Percentiles rank a stretch among this genome's conserved stretches.
Evolutionary conservation across 2,329 filamentous ascomycete species (phyloP).

Genomic region (Chaetomiaceae sp.): DNA sequence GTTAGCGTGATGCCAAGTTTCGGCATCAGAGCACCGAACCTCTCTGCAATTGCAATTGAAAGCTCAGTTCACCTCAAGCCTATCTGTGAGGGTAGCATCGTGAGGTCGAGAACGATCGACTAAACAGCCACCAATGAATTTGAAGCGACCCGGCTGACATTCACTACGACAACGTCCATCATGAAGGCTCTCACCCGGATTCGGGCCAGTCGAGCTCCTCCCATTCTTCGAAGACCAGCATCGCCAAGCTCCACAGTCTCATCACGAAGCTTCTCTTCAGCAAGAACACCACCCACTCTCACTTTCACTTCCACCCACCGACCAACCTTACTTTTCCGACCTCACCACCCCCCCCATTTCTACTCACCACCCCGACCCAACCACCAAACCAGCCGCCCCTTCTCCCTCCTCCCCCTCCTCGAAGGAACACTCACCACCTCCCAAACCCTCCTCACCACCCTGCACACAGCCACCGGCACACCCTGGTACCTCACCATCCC

Average conservation of each 20-base stretch:
- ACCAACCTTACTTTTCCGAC: not conserved
- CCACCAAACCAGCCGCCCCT: slow-evolving; percentile 13
- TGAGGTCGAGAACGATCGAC: no score
- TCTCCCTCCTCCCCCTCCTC: slow-evolving; percentile 31
- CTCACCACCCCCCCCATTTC: not conserved
- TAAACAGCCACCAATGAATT: not conserved
- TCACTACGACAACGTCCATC: not conserved
- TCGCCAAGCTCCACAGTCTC: not conserved
- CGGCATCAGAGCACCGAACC: no score
- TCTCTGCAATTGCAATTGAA: no score
- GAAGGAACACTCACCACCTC: slow-evolving; percentile 32
- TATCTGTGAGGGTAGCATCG: no score
- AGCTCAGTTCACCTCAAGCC: not conserved
- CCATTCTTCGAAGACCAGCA: not conserved
- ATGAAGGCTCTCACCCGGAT: slow-evolving; percentile 2
- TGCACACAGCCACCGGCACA: slow-evolving; percentile 38
- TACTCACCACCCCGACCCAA: not conserved
- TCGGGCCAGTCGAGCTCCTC: not conserved
- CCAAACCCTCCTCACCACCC: slow-evolving; percentile 37
- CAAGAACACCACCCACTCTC: not conserved
- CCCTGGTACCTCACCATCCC: slow-evolving; percentile 53
- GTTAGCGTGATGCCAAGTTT: not conserved
- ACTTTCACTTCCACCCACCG: not conserved
- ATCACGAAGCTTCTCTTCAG: slow-evolving; percentile 3
- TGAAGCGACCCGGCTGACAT: not conserved